Base-by-base conservation (phyloP, 306 rosid genomes). In the Ammopiptanthus mongolicus region DNA sequence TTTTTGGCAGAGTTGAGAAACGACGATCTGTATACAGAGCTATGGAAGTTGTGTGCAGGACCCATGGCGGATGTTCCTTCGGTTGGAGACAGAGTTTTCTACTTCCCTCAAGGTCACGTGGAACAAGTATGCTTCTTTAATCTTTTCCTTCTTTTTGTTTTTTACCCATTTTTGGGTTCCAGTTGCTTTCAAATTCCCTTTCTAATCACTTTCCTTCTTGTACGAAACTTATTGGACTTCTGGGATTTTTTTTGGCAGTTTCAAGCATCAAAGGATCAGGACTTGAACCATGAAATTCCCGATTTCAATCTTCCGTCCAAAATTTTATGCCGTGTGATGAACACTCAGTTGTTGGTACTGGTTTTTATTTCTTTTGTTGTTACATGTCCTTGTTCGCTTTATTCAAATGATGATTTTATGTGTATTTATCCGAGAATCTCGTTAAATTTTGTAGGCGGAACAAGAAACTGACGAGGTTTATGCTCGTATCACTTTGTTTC, bases 61-160 rank as follows among this genome's bases (percentile, higher is more conserved):
- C 97, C 98, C 62, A 64, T 93, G 86, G 93, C 88, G 56, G 94
- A 91, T 83, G 90, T 93, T 76, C 98, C 97, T 62, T 52, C 48
- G 14, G 19, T 25, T 22, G 81, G 82, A 61, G 96, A 88, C 76
- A 87, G 79, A 80, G 96, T 89, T 36, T 89, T 85, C 84, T 93
- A 93, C 80, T 93, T 91, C 60, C 94, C 96, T 46, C 98, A 93
- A 75, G 98, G 98, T 80, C 98, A 93, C 59, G 84, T 93, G 88
- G 98, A 93, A 87, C 96, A 89, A 69, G 98, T 91, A 77, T 41
- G 50, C 46, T 47, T n/a, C 44, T 53, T 77, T 58, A 4, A 50
- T 66, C 48, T 29, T 39, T 65, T 12, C 48, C 13, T 25, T 8
- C 13, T 33, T 57, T 60, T 77, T 14, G 74, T 46, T 11, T 67